Conservation (phyloP, 176 grass and related monocot genomes). For the Triticum turgidum region DNA sequence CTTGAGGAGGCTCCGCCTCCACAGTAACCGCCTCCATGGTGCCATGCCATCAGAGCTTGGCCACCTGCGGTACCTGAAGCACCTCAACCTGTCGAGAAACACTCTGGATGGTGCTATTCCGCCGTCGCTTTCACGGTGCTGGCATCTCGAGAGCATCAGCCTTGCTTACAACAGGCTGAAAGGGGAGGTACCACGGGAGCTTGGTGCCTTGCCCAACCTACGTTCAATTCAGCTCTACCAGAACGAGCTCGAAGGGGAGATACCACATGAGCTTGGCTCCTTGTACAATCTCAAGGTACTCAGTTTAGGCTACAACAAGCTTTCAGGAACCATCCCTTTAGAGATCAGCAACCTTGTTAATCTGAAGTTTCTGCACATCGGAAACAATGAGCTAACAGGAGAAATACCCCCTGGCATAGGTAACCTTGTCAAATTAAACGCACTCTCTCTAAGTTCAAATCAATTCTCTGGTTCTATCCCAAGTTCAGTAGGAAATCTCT, state of each 20-base stretch:
- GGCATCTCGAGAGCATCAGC: neutral
- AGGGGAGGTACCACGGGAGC: neutral
- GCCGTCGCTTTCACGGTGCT: neutral
- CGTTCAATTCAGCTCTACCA: no score
- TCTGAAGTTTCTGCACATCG: rapidly evolving
- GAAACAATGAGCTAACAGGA: neutral
- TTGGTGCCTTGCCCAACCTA: no score
- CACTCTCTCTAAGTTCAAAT: neutral
- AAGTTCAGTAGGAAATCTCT: constrained; percentile 1
- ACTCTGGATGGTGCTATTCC: neutral
- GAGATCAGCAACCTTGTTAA: neutral
- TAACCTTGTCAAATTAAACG: neutral
- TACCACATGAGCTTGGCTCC: neutral
- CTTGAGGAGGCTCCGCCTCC: neutral
- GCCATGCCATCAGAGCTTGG: neutral
- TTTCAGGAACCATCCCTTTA: neutral
- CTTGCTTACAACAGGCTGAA: neutral
- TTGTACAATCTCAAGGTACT: neutral
- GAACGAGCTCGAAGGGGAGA: neutral
- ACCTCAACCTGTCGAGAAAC: neutral
- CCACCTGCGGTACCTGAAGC: neutral
- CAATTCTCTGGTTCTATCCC: neutral
- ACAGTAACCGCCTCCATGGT: neutral
- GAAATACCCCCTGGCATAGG: neutral
- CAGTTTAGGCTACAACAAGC: neutral